Conservation (phyloP, 2,329 filamentous ascomycete species). For the Ceratocystis colombiana region DNA sequence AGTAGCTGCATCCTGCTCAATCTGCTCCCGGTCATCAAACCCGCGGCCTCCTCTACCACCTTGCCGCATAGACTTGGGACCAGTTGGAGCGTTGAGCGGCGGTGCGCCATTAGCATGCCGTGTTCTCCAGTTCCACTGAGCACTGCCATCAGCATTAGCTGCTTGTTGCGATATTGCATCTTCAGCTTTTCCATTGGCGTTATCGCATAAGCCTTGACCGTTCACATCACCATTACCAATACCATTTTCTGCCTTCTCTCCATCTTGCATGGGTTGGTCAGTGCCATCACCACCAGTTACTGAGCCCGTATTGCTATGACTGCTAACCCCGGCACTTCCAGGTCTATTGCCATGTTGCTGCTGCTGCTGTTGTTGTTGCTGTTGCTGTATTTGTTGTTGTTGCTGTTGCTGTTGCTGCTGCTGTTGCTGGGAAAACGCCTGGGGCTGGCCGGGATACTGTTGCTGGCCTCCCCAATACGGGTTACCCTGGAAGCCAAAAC, state of each 20-base stretch:
- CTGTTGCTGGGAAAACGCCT: slow-evolving; percentile 30
- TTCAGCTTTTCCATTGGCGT: slow-evolving; percentile 17
- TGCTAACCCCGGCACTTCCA: slow-evolving; percentile 5
- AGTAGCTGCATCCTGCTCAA: slow-evolving; percentile 21
- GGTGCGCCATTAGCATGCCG: slow-evolving; percentile 27
- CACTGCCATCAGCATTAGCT: slow-evolving; percentile 3
- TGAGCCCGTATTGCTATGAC: slow-evolving; percentile 22
- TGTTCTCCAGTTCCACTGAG: slow-evolving; percentile 17
- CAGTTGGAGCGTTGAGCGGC: slow-evolving; percentile 70
- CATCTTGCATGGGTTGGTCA: slow-evolving; percentile 26
- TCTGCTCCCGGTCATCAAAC: slow-evolving; percentile 34
- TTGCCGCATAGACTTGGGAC: slow-evolving; percentile 88
- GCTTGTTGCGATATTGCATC: slow-evolving; percentile 11
- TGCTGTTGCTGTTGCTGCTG: slow-evolving; percentile 22
- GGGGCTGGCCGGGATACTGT: slow-evolving; percentile 30
- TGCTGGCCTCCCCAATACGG: slow-evolving; percentile 27
- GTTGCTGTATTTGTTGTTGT: slow-evolving; percentile 26
- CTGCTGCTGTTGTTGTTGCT: slow-evolving; percentile 22
- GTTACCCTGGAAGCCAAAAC: slow-evolving; percentile 29
- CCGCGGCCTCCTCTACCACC: slow-evolving; percentile 49
- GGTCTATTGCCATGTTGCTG: slow-evolving; percentile 12
- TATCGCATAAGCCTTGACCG: slow-evolving; percentile 12
- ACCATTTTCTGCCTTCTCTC: slow-evolving; percentile 13
- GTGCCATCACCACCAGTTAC: slow-evolving; percentile 19
- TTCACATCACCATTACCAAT: slow-evolving; percentile 14